phyloP scores from a whole-genome alignment of 805 yeast genomes.

The Cyberlindnera sargentensis region DNA sequence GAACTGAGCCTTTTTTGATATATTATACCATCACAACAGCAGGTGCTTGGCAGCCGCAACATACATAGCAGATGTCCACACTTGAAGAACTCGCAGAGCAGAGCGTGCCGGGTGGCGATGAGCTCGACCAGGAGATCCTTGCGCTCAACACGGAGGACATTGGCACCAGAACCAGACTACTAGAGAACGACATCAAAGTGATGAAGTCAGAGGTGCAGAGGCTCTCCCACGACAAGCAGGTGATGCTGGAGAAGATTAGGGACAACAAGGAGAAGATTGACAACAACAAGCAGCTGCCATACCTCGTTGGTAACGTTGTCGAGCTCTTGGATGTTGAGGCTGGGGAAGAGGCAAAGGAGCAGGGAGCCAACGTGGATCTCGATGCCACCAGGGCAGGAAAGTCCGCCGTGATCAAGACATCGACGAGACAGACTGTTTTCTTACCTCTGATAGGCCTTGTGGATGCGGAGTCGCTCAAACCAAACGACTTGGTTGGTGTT shows the following conservation, averaged over 20 bases:
- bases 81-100: slow-evolving; percentile 70
- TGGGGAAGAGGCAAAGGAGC: slow-evolving; percentile 70
- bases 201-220: slow-evolving; percentile 90
- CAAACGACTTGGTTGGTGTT: slow-evolving; percentile 97
- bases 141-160: slow-evolving; percentile 75
- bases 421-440: slow-evolving; percentile 95
- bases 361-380: slow-evolving; percentile 92
- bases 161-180: slow-evolving; percentile 73
- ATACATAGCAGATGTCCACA: slow-evolving; percentile 54
- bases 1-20: neutral
- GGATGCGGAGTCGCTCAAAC: slow-evolving; percentile 84
- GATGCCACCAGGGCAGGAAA: slow-evolving; percentile 90
- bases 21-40: neutral
- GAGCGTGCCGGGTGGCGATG: slow-evolving; percentile 28
- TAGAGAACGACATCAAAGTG: slow-evolving; percentile 93
- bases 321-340: slow-evolving; percentile 86
- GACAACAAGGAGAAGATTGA: slow-evolving; percentile 95
- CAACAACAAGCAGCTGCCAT: slow-evolving; percentile 92
- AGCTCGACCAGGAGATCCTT: slow-evolving; percentile 77
- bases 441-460: slow-evolving; percentile 94
- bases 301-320: slow-evolving; percentile 92
- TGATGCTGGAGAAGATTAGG: slow-evolving; percentile 88
- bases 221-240: slow-evolving; percentile 83
- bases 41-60: too few species aligned
- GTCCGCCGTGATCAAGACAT: slow-evolving; percentile 97